Percentiles rank a stretch among this genome's conserved stretches.
Evolutionary conservation across 2,329 filamentous ascomycete genomes (phyloP).

Genomic region (Microdochium nivale): DNA sequence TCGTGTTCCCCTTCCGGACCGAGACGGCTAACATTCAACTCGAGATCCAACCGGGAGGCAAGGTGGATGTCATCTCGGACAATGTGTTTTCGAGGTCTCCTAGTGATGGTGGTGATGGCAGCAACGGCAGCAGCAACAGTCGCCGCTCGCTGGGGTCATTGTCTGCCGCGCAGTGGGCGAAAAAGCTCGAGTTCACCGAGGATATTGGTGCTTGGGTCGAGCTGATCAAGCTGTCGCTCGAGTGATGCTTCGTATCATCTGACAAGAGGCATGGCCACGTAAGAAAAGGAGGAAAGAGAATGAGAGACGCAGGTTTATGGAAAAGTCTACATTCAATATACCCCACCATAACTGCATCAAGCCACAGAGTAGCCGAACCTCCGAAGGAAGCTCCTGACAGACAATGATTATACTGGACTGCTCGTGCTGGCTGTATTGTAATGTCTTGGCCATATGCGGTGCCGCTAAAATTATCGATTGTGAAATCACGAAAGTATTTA

Average conservation of each 20-base stretch:
- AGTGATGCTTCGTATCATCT: conserved; percentile 5
- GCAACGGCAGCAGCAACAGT: conserved; percentile 5
- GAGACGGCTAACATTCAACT: conserved; percentile 45
- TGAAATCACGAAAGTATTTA: neutral
- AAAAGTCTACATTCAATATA: too few relatives aligned
- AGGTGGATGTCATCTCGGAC: conserved; percentile 49
- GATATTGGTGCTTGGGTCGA: conserved; percentile 19
- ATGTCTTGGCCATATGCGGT: too few relatives aligned
- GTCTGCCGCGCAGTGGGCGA: conserved; percentile 10
- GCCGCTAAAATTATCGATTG: too few relatives aligned
- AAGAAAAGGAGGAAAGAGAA: neutral
- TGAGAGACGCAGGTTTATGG: neutral
- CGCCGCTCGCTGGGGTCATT: conserved; percentile 11
- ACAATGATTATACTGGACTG: too few relatives aligned
- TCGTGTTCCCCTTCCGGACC: conserved; percentile 43
- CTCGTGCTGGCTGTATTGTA: too few relatives aligned
- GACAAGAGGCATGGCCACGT: neutral
- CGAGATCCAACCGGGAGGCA: conserved; percentile 50
- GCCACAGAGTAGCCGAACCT: too few relatives aligned
- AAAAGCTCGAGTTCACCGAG: conserved; percentile 15
- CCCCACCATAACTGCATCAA: too few relatives aligned
- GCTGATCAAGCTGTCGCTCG: conserved; percentile 14
- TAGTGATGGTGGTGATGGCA: conserved; percentile 1
- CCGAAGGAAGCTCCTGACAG: too few relatives aligned
- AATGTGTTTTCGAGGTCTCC: conserved; percentile 33